Base-by-base conservation (phyloP, 768 basidiomycete genomes). In the Boletus bicolor region DNA sequence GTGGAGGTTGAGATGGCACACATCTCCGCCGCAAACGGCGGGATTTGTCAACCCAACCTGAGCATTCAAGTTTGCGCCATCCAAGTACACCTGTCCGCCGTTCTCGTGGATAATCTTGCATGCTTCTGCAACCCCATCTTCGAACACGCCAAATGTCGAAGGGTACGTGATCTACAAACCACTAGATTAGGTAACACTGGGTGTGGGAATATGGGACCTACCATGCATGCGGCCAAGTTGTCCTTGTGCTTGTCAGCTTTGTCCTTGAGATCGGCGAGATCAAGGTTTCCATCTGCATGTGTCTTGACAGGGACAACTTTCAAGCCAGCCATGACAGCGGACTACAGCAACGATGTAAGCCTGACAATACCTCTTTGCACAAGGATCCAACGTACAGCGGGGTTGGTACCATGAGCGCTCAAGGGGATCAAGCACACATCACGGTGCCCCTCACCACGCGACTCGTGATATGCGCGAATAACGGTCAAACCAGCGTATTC, bases 361-460 rank as follows among this genome's bases (percentile, higher is more conserved):
- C 51, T 30, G 49, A 30, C 14, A 35, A 47, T n/a, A 24, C 45
- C 38, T 36, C 21, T 45, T 49, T 26, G 14, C 28, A 42, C 30
- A 41, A 42, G n/a, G 11, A 49, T 36, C 9, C 24, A 49, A 11
- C 89, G 75, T 66, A 92, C 92, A 48, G 97, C 97, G 45, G 97
- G 97, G 74, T 99, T 98, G 42, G 97, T 98, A 42, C 97, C 97
- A 74, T 98, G 97, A 3, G 97, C 97, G 63, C 93, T 96, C 51
- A 96, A 75, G 52, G 97, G 97, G 63, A 98, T 96, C 49, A 98
- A 73, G 68, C 94, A 98, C 48, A 98, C 82, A 69, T 98, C 83
- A 44, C 97, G 85, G 61, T 95, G 84, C 1, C 77, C 80, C 64
- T 98, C 86, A 34, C 90, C 90, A 21, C 87, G 85, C 51, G 92